Evolutionary conservation across 2,329 filamentous ascomycete genomes (phyloP).

Genomic region (Aspergillus sp.): DNA sequence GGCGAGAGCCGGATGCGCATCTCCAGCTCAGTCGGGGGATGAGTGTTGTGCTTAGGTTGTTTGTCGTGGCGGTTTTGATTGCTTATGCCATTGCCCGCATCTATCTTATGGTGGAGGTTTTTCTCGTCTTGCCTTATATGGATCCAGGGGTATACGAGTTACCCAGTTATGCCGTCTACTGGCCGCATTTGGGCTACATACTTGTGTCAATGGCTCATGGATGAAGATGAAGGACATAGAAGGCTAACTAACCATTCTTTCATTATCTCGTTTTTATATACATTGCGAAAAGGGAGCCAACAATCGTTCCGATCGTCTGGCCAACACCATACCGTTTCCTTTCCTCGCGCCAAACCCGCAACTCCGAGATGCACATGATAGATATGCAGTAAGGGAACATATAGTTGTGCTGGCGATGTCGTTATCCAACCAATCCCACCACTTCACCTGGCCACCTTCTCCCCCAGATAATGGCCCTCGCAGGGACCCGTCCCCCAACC

Average conservation of each 20-base stretch:
- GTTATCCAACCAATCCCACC: conserved; percentile 64
- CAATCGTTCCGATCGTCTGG: no score
- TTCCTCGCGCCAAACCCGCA: no score
- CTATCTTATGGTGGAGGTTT: not conserved
- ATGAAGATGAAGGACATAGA: no score
- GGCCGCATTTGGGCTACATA: not conserved
- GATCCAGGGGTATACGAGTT: not conserved
- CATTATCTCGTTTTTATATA: no score
- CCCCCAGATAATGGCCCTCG: conserved; percentile 76
- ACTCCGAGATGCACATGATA: not conserved
- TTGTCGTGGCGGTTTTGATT: not conserved
- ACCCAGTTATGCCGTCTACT: not conserved
- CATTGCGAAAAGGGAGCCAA: no score
- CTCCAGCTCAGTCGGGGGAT: not conserved
- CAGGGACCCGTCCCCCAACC: conserved; percentile 73
- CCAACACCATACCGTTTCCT: no score
- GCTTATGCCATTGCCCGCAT: not conserved
- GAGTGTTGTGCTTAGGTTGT: not conserved
- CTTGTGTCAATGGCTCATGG: no score
- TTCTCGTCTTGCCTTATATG: not conserved
- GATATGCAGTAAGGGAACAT: conserved; percentile 2
- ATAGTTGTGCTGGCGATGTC: not conserved
- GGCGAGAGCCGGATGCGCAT: not conserved
- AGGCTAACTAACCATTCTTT: no score
- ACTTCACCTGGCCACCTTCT: conserved; percentile 76